Base-by-base conservation (phyloP, 192 early-diverging fungal genomes). In the Backusella sp. region DNA sequence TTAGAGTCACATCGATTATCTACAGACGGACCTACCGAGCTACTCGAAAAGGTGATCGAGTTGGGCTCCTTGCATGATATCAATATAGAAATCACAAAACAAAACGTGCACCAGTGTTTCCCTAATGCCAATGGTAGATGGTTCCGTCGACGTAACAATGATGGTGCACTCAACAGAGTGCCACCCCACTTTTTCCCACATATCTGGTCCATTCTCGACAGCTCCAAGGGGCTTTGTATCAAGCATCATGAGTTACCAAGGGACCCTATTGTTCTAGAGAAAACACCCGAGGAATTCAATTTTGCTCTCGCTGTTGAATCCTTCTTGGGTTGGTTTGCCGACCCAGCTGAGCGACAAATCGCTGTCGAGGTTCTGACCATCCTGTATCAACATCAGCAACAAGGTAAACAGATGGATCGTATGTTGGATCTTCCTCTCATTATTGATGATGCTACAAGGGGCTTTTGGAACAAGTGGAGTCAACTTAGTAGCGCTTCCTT, bases 271-370 rank as follows among this genome's bases (percentile, higher is more conserved):
- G 84, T 94, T 11, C 89, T 88, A 53, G 94, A 94, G 65, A 92
- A 91, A 83, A 96, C 94, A 0, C 84, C 94, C 1, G 92, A 94
- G 53, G 92, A 96, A 82, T 88, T 93, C 76, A 96, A 93, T 76
- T 96, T 96, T 86, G 94, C 90, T 0, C 74, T 94, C 14, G 88
- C 89, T 59, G 87, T 94, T 0, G 94, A 95, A 80, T 83, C 82
- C 72, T 89, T 94, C 46, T 84, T 94, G 77, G 92, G 90, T 9
- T 86, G 85, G 66, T 90, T 92, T 65, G 72, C 82, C 1, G 92
- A 95, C 56, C 93, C 94, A 2, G 93, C 94, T 15, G 94, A 94
- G 77, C 90, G 92, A 36, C 93, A 95, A 79, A 86, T 93, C 34
- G 88, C 88, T 0, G 90, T 91, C 1, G 91, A 93, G 75, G 88